Conservation (phyloP, 345 rosid genomes). For the Camelina neglecta region DNA sequence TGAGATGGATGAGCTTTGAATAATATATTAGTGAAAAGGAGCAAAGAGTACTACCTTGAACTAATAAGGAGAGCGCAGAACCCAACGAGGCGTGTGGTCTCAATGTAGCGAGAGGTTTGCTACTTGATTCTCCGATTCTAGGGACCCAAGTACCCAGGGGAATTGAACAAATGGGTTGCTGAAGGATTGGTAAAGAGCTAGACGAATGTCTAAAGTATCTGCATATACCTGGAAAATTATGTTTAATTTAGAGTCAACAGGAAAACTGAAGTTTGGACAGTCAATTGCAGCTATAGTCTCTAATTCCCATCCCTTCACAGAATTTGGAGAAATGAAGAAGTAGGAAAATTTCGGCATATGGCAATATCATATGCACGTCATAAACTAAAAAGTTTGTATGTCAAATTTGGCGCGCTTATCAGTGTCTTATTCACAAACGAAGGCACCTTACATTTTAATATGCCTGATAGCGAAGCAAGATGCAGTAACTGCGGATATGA, state of each 20-base stretch:
- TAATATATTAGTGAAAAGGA: background rate
- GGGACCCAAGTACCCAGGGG: constrained; percentile 96
- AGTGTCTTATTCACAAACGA: constrained; percentile 23
- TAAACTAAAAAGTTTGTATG: background rate
- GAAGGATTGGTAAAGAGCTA: constrained; percentile 86
- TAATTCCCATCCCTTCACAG: constrained; percentile 8
- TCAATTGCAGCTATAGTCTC: constrained; percentile 23
- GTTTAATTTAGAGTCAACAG: constrained; percentile 33
- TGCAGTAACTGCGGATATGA: constrained; percentile 81
- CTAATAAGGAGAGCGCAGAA: constrained; percentile 70
- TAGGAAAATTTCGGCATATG: background rate
- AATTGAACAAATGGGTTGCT: constrained; percentile 79
- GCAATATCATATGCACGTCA: constrained; percentile 19
- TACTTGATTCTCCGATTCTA: constrained; percentile 74
- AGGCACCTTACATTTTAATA: constrained; percentile 76
- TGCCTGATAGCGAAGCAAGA: constrained; percentile 93
- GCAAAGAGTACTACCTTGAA: constrained; percentile 61
- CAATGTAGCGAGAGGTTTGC: constrained; percentile 65
- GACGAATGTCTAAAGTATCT: constrained; percentile 90
- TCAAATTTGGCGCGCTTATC: constrained; percentile 5
- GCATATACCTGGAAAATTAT: constrained; percentile 77
- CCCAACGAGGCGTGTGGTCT: constrained; percentile 76
- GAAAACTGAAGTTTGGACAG: constrained; percentile 9
- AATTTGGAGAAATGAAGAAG: constrained; percentile 17
- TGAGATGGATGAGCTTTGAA: constrained; percentile 16